Base-by-base conservation (phyloP, 805 yeast genomes). In the Saccharomycopsis fodiens region DNA sequence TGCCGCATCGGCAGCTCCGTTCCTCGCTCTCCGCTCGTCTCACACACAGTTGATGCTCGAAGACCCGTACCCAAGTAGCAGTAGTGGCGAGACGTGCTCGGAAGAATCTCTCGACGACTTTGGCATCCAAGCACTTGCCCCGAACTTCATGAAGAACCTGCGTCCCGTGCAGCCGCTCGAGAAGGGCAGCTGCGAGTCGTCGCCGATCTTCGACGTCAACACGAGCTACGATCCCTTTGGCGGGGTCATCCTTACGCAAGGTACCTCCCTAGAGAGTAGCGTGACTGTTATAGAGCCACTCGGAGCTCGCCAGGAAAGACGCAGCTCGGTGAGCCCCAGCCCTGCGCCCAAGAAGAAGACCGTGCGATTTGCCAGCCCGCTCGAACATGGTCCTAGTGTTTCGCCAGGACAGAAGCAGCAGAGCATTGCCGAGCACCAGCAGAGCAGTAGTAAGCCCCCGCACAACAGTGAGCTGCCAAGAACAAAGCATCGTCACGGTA, bases 91-190 rank as follows among this genome's bases (percentile, higher is more conserved):
- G 13, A 21, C 44, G 16, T 39, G 22, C 36, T 35, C 39, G 17
- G 38, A 30, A 41, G 51, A 34, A 38, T 44, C 41, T 15, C 22
- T 30, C 30, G 45, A 44, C 27, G 41, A 27, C 35, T 27, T 35
- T 37, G 48, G 42, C n/a, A 41, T 13, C 36, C 44, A 34, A 16
- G 35, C 10, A 27, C 34, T 44, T 17, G 35, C 31, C 12, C 51
- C 37, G 13, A 35, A 44, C 32, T 20, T n/a, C 7, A 35, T 35
- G 21, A 41, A 41, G 35, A 49, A 41, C 30, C 23, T 32, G n/a
- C n/a, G 12, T 4, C 27, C 29, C 22, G 15, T 19, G 16, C 39
- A 16, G 16, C 25, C 4, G 16, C 7, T 22, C 6, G 19, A 5
- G 36, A 19, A 32, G 8, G 20, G 20, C 17, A 40, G 36, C 17